Evolutionary conservation across 495 filamentous ascomycete genomes (phyloP).

Genomic region (Penicillium psychrofluorescens): DNA sequence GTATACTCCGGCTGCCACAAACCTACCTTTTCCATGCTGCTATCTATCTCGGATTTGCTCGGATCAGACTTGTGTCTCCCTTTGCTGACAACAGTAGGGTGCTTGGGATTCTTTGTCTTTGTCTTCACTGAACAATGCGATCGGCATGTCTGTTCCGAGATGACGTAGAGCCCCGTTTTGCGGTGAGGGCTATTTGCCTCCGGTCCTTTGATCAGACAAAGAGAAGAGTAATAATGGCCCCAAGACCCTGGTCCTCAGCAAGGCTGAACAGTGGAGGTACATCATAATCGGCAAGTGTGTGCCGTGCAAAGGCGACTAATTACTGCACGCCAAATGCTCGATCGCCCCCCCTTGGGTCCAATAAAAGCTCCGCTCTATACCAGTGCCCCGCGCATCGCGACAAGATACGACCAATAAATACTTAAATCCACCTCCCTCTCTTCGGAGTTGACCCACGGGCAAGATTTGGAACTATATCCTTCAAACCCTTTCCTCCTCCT

Average conservation of each 20-base stretch:
- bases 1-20: too few species aligned
- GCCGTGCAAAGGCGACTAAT: neutral
- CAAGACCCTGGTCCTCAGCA: neutral
- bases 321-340: neutral
- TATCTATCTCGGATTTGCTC: too few species aligned
- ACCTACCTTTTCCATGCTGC: too few species aligned
- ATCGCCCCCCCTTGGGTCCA: slow-evolving; percentile 1
- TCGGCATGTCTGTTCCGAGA: slow-evolving; percentile 16
- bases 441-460: neutral
- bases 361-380: neutral
- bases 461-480: too few species aligned
- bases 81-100: too few species aligned
- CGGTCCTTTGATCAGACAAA: too few species aligned
- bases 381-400: slow-evolving; percentile 6
- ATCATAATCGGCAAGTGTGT: neutral
- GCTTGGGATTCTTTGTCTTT: too few species aligned
- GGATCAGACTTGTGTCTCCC: too few species aligned
- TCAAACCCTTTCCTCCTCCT: too few species aligned
- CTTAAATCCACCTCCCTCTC: slow-evolving; percentile 1
- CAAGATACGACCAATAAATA: slow-evolving; percentile 8
- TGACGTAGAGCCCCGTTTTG: slow-evolving; percentile 11
- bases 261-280: neutral
- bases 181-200: too few species aligned
- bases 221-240: too few species aligned
- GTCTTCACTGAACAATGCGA: neutral